Evolutionary conservation across 495 filamentous ascomycete species (phyloP).

Genomic region (Penicillium angulare): DNA sequence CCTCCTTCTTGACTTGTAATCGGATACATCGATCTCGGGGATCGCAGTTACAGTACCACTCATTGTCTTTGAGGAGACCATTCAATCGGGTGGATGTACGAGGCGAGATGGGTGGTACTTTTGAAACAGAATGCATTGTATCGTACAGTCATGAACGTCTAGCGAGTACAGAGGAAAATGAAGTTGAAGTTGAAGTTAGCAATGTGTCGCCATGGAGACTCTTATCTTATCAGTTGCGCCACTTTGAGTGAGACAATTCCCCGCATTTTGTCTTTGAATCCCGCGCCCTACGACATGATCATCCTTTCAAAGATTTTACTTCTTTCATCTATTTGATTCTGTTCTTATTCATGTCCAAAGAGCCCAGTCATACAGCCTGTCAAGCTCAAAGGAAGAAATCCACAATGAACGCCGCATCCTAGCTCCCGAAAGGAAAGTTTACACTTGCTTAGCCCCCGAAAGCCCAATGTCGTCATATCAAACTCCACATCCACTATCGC

Average conservation of each 20-base stretch:
- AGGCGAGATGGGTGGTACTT: conserved; percentile 18
- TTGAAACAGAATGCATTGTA: conserved; percentile 13
- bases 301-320: too few relatives aligned
- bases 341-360: too few relatives aligned
- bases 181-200: not conserved
- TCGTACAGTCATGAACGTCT: not conserved
- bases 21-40: conserved; percentile 59
- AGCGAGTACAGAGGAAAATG: not conserved
- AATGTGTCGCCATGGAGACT: conserved; percentile 26
- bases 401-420: too few relatives aligned
- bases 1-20: conserved; percentile 64
- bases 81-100: conserved; percentile 39
- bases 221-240: conserved; percentile 9
- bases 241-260: too few relatives aligned
- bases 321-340: too few relatives aligned
- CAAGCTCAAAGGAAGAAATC: too few relatives aligned
- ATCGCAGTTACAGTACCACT: conserved; percentile 66
- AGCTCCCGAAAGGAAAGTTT: not conserved
- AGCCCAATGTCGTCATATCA: conserved; percentile 2
- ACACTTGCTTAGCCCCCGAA: not conserved
- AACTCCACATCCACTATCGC: not conserved
- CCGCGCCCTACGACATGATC: too few relatives aligned
- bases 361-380: too few relatives aligned
- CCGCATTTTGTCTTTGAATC: too few relatives aligned
- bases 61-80: conserved; percentile 54